Percentiles rank a stretch among this genome's conserved stretches.
Conservation (phyloP, 495 filamentous ascomycete species). For the Talaromyces proteolyticus region DNA sequence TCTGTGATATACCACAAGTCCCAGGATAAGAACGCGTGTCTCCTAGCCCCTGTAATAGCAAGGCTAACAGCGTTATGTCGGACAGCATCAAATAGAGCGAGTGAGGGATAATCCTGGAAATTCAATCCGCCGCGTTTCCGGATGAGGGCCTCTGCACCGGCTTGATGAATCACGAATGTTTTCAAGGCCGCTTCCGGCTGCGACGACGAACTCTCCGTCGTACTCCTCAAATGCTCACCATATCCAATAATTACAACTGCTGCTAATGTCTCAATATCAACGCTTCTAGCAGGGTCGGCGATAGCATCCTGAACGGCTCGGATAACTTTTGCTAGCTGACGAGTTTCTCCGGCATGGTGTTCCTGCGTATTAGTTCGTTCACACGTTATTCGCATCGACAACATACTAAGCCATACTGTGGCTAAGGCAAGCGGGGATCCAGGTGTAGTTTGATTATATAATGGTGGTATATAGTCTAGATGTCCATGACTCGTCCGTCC, state of each 20-base stretch:
- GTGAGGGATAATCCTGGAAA: background rate
- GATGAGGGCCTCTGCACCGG: conserved; percentile 1
- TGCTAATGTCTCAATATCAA: background rate
- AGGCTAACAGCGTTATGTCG: background rate
- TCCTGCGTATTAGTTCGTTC: background rate
- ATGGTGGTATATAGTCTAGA: background rate
- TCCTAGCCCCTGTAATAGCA: background rate
- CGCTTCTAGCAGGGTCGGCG: background rate
- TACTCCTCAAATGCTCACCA: background rate
- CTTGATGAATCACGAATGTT: background rate
- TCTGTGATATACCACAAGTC: background rate
- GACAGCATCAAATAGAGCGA: conserved; percentile 3
- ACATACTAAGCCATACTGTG: background rate
- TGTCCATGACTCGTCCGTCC: background rate
- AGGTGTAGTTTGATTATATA: background rate
- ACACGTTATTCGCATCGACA: background rate
- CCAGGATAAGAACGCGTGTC: background rate
- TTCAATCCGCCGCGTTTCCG: background rate
- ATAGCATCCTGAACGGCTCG: background rate
- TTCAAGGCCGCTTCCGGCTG: background rate
- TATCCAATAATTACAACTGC: conserved; percentile 1
- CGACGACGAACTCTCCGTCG: background rate
- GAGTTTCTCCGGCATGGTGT: background rate
- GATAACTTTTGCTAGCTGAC: background rate
- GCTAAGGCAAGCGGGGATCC: background rate